These are phyloP conservation scores for Kodamaea jinghongensis DNA, from an alignment of 805 yeast genomes.

Conservation along the genomic window DNA sequence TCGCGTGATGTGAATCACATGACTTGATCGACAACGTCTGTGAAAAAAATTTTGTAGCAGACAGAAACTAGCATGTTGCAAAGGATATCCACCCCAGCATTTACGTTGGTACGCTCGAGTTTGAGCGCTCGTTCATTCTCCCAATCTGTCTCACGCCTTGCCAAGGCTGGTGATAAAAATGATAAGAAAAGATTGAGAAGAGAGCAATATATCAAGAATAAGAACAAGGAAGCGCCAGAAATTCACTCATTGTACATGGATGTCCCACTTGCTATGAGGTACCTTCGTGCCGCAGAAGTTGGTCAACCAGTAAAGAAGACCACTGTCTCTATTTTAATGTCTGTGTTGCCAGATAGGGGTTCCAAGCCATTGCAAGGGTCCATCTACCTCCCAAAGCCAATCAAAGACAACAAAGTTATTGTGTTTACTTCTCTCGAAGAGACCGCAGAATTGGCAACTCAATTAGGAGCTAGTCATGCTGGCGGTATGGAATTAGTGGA, in stretches of 20 bases:
- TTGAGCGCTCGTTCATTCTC: conserved; percentile 9
- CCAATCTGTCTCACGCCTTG: conserved; percentile 1
- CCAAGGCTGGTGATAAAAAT: conserved; percentile 16
- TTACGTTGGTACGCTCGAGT: neutral
- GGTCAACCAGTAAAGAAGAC: conserved; percentile 76
- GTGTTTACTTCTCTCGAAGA: conserved; percentile 64
- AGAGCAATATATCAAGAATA: conserved; percentile 22
- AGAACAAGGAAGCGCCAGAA: conserved; percentile 29
- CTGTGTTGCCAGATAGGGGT: conserved; percentile 72
- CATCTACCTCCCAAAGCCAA: conserved; percentile 68
- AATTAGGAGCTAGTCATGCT: conserved; percentile 57
- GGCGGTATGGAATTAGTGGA: conserved; percentile 76
- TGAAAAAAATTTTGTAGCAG: neutral
- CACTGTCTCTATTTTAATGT: conserved; percentile 59
- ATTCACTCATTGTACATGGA: conserved; percentile 66
- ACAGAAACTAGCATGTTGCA: neutral
- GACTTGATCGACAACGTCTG: neutral
- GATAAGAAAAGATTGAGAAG: conserved; percentile 22
- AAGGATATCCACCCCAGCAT: too few relatives aligned
- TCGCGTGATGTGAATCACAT: neutral
- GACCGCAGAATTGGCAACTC: conserved; percentile 50
- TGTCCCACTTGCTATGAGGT: conserved; percentile 69
- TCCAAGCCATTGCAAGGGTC: conserved; percentile 72
- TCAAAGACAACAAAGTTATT: conserved; percentile 60
- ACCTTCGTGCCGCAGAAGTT: conserved; percentile 84